Conservation (phyloP, 192 early-diverging fungal genomes). For the Spizellomyces sp. region DNA sequence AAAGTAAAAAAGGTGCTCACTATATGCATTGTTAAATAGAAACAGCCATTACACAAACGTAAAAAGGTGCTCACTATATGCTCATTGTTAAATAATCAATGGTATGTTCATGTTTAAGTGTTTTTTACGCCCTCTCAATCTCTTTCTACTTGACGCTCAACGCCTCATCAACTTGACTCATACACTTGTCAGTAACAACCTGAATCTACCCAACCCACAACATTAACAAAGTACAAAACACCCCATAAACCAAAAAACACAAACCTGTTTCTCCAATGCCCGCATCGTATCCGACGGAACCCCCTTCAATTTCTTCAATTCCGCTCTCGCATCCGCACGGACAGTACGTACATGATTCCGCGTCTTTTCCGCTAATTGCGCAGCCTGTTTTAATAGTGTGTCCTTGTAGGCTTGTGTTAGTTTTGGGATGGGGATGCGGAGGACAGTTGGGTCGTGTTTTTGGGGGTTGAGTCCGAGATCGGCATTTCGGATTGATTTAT, state of each 20-base stretch:
- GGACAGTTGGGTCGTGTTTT: constrained; percentile 65
- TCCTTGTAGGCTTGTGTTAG: constrained; percentile 77
- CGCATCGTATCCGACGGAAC: constrained; percentile 60
- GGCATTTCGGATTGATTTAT: constrained; percentile 76
- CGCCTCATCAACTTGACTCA: too few relatives aligned
- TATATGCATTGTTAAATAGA: too few relatives aligned
- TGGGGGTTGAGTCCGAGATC: constrained; percentile 78
- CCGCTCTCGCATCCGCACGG: constrained; percentile 74
- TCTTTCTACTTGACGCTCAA: too few relatives aligned
- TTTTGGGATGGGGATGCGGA: constrained; percentile 79
- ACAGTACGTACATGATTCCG: constrained; percentile 66
- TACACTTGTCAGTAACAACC: constrained; percentile 8
- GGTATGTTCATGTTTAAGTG: too few relatives aligned
- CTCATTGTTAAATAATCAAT: too few relatives aligned
- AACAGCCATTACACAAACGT: too few relatives aligned
- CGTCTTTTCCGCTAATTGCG: constrained; percentile 65
- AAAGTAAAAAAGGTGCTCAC: too few relatives aligned
- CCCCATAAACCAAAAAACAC: not conserved
- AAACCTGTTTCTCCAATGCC: constrained; percentile 55
- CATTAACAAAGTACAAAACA: not conserved
- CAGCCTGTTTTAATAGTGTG: constrained; percentile 66
- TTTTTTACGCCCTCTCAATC: constrained; percentile 45
- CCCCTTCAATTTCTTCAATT: constrained; percentile 64
- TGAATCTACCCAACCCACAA: constrained; percentile 14
- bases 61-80: too few relatives aligned